Evolutionary conservation across 2,329 filamentous ascomycete species (phyloP).

Genomic region (Claviceps purpurea): DNA sequence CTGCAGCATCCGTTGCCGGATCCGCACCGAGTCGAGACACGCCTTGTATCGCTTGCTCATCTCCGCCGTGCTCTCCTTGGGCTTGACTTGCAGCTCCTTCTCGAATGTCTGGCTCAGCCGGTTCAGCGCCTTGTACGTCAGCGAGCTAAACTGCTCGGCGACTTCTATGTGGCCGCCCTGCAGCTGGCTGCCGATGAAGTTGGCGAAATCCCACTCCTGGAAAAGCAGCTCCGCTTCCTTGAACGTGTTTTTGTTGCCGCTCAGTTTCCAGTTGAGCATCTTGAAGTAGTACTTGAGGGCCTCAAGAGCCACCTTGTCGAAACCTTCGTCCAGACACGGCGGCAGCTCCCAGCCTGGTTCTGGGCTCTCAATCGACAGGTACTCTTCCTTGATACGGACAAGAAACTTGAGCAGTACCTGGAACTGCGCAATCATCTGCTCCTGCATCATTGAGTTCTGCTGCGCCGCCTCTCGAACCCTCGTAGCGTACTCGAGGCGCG

Average conservation of each 20-base stretch:
- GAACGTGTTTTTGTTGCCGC: slow-evolving; percentile 97
- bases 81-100: slow-evolving; percentile 70
- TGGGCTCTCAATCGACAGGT: slow-evolving; percentile 67
- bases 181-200: slow-evolving; percentile 82
- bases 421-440: slow-evolving; percentile 96
- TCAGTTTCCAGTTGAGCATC: slow-evolving; percentile 95
- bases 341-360: slow-evolving; percentile 92
- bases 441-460: slow-evolving; percentile 84
- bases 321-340: slow-evolving; percentile 91
- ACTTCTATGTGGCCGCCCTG: slow-evolving; percentile 92
- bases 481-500: slow-evolving; percentile 80
- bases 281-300: slow-evolving; percentile 97
- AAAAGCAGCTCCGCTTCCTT: slow-evolving; percentile 96
- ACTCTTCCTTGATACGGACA: slow-evolving; percentile 83
- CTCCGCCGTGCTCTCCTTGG: slow-evolving; percentile 69
- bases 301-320: slow-evolving; percentile 82
- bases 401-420: slow-evolving; percentile 85
- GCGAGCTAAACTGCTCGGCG: slow-evolving; percentile 87
- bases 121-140: slow-evolving; percentile 85
- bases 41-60: slow-evolving; percentile 98
- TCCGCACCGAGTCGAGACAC: slow-evolving; percentile 87
- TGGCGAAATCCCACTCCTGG: slow-evolving; percentile 96
- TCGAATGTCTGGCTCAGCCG: slow-evolving; percentile 86
- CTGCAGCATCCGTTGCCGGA: slow-evolving; percentile 90
- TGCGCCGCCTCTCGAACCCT: slow-evolving; percentile 92